Percentiles rank a stretch among this genome's conserved stretches.
phyloP scores from a whole-genome alignment of 2,329 filamentous ascomycete genomes.

The Alternaria hordeiaustralica region DNA sequence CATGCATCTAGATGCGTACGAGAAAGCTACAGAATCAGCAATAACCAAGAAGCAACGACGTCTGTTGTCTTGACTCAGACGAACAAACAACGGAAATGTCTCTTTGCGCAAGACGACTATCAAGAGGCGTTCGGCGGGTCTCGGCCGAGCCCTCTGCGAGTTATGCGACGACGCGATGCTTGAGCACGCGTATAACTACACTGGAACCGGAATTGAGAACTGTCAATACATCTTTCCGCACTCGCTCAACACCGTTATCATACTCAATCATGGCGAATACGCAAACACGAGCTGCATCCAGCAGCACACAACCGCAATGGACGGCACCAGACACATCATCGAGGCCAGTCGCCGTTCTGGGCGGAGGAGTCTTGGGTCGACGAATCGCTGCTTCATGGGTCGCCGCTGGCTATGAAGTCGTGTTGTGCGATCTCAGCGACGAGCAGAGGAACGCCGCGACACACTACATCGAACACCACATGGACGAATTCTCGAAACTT shows the following conservation, averaged over 20 bases:
- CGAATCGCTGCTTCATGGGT: constrained; percentile 19
- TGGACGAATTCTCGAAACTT: constrained; percentile 1
- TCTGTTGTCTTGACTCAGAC: too few species aligned
- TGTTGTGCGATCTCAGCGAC: constrained; percentile 14
- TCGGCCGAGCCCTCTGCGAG: background rate
- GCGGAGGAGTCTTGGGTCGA: constrained; percentile 17
- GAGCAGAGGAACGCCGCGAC: constrained; percentile 13
- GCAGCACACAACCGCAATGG: constrained; percentile 5
- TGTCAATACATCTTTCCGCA: background rate
- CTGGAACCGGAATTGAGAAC: rapidly evolving
- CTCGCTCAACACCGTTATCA: background rate
- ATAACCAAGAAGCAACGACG: background rate
- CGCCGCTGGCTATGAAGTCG: constrained; percentile 12
- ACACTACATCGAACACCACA: constrained; percentile 14
- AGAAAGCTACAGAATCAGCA: background rate
- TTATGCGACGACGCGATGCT: background rate
- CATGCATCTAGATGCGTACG: background rate
- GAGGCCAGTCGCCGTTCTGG: constrained; percentile 14
- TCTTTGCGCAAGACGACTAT: background rate
- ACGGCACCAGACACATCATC: constrained; percentile 7
- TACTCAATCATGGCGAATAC: background rate
- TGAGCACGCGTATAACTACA: background rate
- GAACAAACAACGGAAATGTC: background rate
- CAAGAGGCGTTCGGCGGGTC: background rate
- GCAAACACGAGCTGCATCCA: constrained; percentile 2